Percentiles rank a stretch among this genome's conserved stretches.
Evolutionary conservation across 1,139 yeast species (phyloP).

Genomic region (Suhomyces chickasaworum): DNA sequence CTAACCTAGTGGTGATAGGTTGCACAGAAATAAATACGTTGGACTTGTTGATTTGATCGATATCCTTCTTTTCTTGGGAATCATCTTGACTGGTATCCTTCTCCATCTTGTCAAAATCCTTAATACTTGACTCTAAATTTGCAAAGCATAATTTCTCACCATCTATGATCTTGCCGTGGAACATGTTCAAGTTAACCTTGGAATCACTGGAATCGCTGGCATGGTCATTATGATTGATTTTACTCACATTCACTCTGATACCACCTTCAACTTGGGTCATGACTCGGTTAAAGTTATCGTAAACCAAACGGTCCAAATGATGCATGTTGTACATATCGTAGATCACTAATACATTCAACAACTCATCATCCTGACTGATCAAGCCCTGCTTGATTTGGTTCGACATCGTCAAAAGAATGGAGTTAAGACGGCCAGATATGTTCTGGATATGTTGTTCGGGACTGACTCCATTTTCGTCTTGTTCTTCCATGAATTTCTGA

Average conservation of each 20-base stretch:
- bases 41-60: slow-evolving; percentile 44
- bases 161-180: slow-evolving; percentile 74
- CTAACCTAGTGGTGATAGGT: slow-evolving; percentile 51
- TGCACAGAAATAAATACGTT: slow-evolving; percentile 80
- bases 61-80: slow-evolving; percentile 21
- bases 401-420: slow-evolving; percentile 40
- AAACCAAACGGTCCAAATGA: slow-evolving; percentile 63
- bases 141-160: slow-evolving; percentile 92
- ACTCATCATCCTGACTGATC: slow-evolving; percentile 65
- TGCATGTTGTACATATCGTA: slow-evolving; percentile 80
- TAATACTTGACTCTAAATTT: slow-evolving; percentile 73
- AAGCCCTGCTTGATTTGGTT: slow-evolving; percentile 59
- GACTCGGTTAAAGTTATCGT: slow-evolving; percentile 74
- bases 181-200: slow-evolving; percentile 61
- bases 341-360: slow-evolving; percentile 52
- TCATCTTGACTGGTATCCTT: slow-evolving; percentile 29
- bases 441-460: slow-evolving; percentile 33
- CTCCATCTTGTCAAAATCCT: slow-evolving; percentile 38
- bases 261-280: slow-evolving; percentile 94
- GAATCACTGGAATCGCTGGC: slow-evolving; percentile 1
- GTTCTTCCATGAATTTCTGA: slow-evolving; percentile 37
- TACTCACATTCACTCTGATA: slow-evolving; percentile 59
- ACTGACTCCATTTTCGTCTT: slow-evolving; percentile 19
- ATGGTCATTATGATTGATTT: slow-evolving; percentile 47
- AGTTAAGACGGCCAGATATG: slow-evolving; percentile 38